phyloP scores from a whole-genome alignment of 129 eudicot genomes.

The Logfia minima region DNA sequence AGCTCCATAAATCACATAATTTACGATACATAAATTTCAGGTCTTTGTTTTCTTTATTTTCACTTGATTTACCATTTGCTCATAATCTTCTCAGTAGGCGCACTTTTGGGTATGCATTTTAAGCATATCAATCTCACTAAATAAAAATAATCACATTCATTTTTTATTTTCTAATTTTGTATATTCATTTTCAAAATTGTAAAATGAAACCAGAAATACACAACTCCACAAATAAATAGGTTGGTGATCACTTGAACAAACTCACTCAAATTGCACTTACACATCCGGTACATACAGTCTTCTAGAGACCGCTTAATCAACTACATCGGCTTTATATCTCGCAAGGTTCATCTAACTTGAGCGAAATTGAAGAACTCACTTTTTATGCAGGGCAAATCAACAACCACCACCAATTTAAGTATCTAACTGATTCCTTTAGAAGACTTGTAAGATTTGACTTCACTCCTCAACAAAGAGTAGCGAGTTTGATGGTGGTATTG shows the following conservation, averaged over 20 bases:
- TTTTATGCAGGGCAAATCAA: neutral
- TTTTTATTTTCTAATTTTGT: neutral
- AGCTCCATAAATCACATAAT: too few relatives aligned
- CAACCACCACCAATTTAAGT: conserved; percentile 10
- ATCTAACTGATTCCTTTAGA: neutral
- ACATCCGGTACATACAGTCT: conserved; percentile 8
- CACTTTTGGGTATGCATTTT: too few relatives aligned
- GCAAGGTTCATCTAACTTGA: conserved; percentile 4
- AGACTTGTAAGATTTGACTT: neutral
- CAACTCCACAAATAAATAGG: too few relatives aligned
- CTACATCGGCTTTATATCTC: conserved; percentile 14
- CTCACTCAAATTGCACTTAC: conserved; percentile 6
- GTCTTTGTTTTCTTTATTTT: too few relatives aligned
- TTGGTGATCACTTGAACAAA: neutral
- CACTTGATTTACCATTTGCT: too few relatives aligned
- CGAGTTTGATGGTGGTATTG: neutral
- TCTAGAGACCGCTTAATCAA: neutral
- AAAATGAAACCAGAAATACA: too few relatives aligned
- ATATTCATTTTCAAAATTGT: neutral
- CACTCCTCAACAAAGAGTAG: neutral
- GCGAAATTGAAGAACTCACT: neutral
- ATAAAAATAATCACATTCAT: too few relatives aligned
- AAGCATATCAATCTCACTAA: too few relatives aligned
- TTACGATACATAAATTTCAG: too few relatives aligned
- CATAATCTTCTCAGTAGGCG: too few relatives aligned